Evolutionary conservation across 2,329 filamentous ascomycete genomes (phyloP), one percentile per base, ranked within the genome.

Genomic region (Hymenoscyphus occultus): DNA sequence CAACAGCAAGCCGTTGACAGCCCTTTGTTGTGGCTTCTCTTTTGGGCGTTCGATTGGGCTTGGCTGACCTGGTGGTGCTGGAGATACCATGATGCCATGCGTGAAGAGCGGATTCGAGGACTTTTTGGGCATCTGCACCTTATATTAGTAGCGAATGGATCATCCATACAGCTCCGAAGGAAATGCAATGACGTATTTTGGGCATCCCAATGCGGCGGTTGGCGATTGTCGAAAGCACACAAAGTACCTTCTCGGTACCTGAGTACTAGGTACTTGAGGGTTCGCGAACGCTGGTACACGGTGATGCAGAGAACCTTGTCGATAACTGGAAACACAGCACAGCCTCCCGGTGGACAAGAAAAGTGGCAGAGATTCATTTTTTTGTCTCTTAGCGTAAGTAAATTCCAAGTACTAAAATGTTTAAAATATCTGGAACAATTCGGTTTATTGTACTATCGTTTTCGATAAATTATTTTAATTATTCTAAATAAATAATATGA

Each of bases 191-290:
- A 61, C 59, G 59, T 61, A 59, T 59, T 59, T 39, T 13, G 19
- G 39, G 39, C 59, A 35, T 48, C 59, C 59, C 59, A 64, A 59
- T 39, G 63, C 63, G 39, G 63, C 59, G 59, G 59, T 51, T 59
- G 57, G 42, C 40, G 56, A 62, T 58, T 22, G 48, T 28, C 28
- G 57, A 56, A 48, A 35, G 39, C 13, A 54, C 54, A 61, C 54
- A 40, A 42, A 59, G 56, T 59, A 59, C 48, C 48, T 54, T 19
- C 19, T 54, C 48, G 48, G 48, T 28, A 54, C 48, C 48, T 54
- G 35, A 35, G 35, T 10, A 28, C 35, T 35, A 28, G 48, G 19
- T 13, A 28, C 48, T 28, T 51, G 7, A 12, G 13, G 48, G 48
- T 54, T 54, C 48, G 48, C 13, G 56, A 6, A 22, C 12, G 16